Percentiles rank a stretch among this genome's conserved stretches.
Evolutionary conservation across 257 asterid species (phyloP).

Genomic region (Lavandula angustifolia): DNA sequence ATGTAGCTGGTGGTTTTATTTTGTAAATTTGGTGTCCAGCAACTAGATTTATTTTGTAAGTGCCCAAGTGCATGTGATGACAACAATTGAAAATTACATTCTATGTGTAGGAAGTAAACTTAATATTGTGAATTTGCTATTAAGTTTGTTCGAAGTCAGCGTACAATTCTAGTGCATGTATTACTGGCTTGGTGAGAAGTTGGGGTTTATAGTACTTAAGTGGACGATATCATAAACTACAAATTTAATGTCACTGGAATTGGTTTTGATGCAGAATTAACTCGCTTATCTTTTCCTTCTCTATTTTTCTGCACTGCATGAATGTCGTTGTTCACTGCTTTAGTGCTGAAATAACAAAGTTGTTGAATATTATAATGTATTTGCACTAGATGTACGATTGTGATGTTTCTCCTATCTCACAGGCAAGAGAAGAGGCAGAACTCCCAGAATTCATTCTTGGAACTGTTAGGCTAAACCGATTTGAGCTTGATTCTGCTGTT

Average conservation of each 20-base stretch:
- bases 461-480: constrained; percentile 81
- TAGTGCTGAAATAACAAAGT: background rate
- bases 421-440: constrained; percentile 87
- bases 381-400: background rate
- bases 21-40: background rate
- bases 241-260: constrained; percentile 1
- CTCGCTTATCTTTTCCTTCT: background rate
- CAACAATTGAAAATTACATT: no score
- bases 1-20: background rate
- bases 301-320: background rate
- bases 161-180: background rate
- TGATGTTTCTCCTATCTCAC: constrained; percentile 27
- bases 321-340: background rate
- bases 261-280: background rate
- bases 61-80: background rate
- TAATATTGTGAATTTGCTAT: no score
- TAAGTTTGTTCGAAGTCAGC: background rate
- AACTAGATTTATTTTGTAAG: background rate
- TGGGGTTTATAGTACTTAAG: background rate
- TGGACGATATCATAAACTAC: background rate
- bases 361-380: background rate
- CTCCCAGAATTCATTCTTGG: constrained; percentile 95
- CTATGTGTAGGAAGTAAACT: background rate
- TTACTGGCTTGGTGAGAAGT: background rate
- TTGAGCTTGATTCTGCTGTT: constrained; percentile 76